Conservation (phyloP, 1,284 basidiomycete genomes). For the Cryptococcus sp. region DNA sequence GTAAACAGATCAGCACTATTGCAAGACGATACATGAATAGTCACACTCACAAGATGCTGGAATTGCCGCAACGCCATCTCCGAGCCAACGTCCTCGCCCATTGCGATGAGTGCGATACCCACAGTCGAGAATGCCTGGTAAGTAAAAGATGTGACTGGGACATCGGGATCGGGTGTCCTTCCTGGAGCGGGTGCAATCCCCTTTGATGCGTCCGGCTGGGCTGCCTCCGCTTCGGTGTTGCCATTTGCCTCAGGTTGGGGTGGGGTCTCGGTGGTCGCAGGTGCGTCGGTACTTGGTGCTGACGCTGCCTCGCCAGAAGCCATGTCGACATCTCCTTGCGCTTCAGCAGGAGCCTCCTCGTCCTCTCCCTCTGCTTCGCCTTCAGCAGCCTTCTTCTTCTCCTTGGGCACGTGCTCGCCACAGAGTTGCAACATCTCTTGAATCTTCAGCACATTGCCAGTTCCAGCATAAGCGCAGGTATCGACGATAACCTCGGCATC, state of each 20-base stretch:
- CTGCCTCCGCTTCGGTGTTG: conserved; percentile 8
- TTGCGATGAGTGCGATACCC: conserved; percentile 90
- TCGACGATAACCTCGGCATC: conserved; percentile 92
- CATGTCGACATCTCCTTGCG: conserved; percentile 38
- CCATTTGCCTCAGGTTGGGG: conserved; percentile 17
- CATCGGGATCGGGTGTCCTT: conserved; percentile 48
- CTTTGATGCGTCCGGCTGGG: conserved; percentile 57
- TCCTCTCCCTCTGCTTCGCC: conserved; percentile 29
- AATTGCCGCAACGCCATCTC: conserved; percentile 95
- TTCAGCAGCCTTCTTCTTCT: conserved; percentile 38
- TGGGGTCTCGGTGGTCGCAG: conserved; percentile 10
- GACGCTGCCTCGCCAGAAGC: conserved; percentile 14
- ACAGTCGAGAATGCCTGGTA: conserved; percentile 94
- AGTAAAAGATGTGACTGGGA: too few relatives aligned
- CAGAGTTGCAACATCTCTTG: conserved; percentile 93
- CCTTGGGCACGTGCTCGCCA: conserved; percentile 78
- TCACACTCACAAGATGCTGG: conserved; percentile 78
- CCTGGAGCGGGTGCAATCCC: conserved; percentile 66
- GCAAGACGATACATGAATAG: not conserved
- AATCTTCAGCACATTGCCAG: conserved; percentile 92
- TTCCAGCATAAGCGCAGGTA: conserved; percentile 92
- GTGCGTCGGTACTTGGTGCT: conserved; percentile 9
- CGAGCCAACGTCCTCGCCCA: conserved; percentile 97
- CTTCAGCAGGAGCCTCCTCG: conserved; percentile 20
- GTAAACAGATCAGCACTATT: conserved; percentile 1